These are phyloP conservation scores for Athelia psychrophila DNA, from an alignment of 1,284 basidiomycete species.

Conservation along the genomic window DNA sequence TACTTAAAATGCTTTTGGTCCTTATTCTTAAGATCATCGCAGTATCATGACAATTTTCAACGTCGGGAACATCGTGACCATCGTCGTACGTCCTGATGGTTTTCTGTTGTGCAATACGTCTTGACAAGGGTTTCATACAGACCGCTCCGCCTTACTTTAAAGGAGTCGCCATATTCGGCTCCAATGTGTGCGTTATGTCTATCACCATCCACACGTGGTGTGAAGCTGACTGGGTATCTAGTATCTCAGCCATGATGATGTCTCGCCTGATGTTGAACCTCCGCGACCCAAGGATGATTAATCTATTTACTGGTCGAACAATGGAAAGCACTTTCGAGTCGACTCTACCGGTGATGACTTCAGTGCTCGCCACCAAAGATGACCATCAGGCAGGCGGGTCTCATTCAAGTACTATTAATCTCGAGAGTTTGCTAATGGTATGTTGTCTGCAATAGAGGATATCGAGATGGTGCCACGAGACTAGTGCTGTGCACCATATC, in stretches of 20 bases:
- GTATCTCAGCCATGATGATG: slow-evolving; percentile 37
- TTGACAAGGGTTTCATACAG: slow-evolving; percentile 28
- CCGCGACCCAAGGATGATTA: slow-evolving; percentile 21
- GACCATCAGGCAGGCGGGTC: slow-evolving; percentile 36
- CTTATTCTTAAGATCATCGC: not conserved
- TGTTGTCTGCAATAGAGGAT: slow-evolving; percentile 13
- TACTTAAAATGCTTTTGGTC: not conserved
- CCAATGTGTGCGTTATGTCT: slow-evolving; percentile 23
- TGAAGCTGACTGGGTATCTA: slow-evolving; percentile 38
- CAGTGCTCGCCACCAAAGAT: slow-evolving; percentile 18
- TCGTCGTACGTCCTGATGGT: slow-evolving; percentile 25
- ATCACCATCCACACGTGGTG: slow-evolving; percentile 26
- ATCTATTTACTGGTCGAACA: not conserved
- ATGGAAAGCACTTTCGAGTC: not conserved
- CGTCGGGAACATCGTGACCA: slow-evolving; percentile 33
- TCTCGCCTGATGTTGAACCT: slow-evolving; percentile 43
- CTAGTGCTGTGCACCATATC: slow-evolving; percentile 6
- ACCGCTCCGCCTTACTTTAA: slow-evolving; percentile 13
- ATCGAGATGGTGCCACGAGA: slow-evolving; percentile 1
- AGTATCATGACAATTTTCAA: slow-evolving; percentile 34
- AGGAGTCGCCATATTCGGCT: slow-evolving; percentile 30
- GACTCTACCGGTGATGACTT: not conserved
- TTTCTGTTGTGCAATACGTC: slow-evolving; percentile 19
- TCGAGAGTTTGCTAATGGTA: too few relatives aligned
- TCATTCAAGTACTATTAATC: slow-evolving; percentile 35